phyloP scores from a whole-genome alignment of 495 filamentous ascomycete species.

The Podospora didyma region DNA sequence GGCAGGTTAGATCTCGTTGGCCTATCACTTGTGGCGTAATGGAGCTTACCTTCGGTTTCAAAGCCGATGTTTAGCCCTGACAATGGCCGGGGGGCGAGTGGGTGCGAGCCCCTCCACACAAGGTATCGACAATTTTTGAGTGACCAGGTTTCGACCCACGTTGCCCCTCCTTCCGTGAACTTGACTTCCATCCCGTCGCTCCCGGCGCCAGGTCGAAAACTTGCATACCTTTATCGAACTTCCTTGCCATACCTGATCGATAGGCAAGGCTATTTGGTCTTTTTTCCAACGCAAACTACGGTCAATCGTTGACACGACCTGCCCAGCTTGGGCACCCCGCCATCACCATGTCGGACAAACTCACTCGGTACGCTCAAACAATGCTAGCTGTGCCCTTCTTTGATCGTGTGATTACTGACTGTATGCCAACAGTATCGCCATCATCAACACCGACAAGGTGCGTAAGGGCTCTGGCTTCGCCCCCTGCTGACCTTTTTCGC shows the following conservation, averaged over 20 bases:
- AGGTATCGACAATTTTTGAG: slow-evolving; percentile 9
- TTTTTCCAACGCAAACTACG: too few species aligned
- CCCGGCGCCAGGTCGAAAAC: background rate
- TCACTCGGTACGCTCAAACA: slow-evolving; percentile 62
- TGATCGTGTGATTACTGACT: slow-evolving; percentile 8
- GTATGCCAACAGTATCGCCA: slow-evolving; percentile 71
- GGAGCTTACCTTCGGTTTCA: slow-evolving; percentile 12
- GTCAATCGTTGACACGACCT: background rate
- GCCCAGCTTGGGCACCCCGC: background rate
- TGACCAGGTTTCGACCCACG: slow-evolving; percentile 15
- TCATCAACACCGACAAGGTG: slow-evolving; percentile 96
- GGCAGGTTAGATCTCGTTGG: background rate
- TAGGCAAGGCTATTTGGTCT: background rate
- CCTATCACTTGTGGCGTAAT: slow-evolving; percentile 19
- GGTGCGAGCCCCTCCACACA: slow-evolving; percentile 12
- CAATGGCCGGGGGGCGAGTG: too few species aligned
- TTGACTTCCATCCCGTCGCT: background rate
- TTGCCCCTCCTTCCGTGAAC: slow-evolving; percentile 17
- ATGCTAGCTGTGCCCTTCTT: background rate
- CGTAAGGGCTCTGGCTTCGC: slow-evolving; percentile 22
- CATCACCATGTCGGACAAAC: slow-evolving; percentile 72
- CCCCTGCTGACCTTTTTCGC: background rate
- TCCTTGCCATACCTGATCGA: background rate
- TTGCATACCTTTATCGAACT: background rate
- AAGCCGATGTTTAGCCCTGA: slow-evolving; percentile 14